These are phyloP conservation scores for Beauveria australis DNA, from an alignment of 2,329 filamentous ascomycete genomes.

Conservation along the genomic window DNA sequence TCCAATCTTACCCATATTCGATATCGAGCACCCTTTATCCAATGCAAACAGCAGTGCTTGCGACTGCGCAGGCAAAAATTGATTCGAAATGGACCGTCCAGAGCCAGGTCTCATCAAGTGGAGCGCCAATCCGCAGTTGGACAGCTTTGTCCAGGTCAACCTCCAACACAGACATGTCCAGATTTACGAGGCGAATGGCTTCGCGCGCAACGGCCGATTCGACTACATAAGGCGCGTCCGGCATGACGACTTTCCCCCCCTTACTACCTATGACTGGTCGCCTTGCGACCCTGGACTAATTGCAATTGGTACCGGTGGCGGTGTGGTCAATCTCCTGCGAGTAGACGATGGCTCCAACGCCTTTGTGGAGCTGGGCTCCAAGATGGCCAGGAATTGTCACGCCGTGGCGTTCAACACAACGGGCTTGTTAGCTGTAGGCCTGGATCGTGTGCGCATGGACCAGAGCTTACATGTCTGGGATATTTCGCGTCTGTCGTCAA, in stretches of 20 bases:
- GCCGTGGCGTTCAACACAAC: conserved; percentile 70
- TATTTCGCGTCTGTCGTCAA: conserved; percentile 51
- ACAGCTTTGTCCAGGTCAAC: conserved; percentile 59
- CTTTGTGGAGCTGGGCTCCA: conserved; percentile 59
- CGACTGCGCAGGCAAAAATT: not conserved
- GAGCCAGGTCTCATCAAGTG: conserved; percentile 58
- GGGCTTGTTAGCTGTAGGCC: conserved; percentile 65
- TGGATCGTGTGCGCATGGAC: conserved; percentile 75
- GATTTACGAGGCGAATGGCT: conserved; percentile 53
- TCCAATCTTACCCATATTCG: not conserved
- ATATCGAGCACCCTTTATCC: not conserved
- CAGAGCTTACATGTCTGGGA: conserved; percentile 79
- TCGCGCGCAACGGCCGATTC: conserved; percentile 47
- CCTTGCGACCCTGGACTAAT: conserved; percentile 56
- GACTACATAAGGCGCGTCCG: conserved; percentile 49
- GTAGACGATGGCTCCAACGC: conserved; percentile 63
- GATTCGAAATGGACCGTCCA: conserved; percentile 43
- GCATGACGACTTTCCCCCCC: conserved; percentile 54
- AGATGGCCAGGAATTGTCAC: conserved; percentile 70
- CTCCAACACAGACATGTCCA: conserved; percentile 55
- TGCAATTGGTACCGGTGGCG: conserved; percentile 66
- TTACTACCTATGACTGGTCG: conserved; percentile 62
- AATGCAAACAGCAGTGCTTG: not conserved
- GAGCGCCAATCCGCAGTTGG: conserved; percentile 50
- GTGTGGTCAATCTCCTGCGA: conserved; percentile 65